Conservation (phyloP, 768 basidiomycete species). For the Suillus fuscotomentosus region DNA sequence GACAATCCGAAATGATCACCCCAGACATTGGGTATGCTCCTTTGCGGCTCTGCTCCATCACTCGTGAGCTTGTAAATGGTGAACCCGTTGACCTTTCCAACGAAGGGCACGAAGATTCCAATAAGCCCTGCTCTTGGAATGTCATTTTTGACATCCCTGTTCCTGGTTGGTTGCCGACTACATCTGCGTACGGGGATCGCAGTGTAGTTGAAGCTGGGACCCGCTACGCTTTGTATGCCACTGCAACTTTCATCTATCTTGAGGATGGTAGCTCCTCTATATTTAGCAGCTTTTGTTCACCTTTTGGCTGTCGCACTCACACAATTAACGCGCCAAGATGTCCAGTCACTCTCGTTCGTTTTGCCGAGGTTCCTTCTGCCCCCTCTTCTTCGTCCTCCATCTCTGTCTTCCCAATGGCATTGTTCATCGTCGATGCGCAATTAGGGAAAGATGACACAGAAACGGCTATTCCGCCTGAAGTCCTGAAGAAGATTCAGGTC, state of each 20-base stretch:
- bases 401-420: conserved; percentile 30
- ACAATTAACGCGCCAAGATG: conserved; percentile 38
- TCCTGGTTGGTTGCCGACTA: conserved; percentile 88
- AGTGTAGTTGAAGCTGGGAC: conserved; percentile 49
- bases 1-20: conserved; percentile 75
- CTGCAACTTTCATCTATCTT: conserved; percentile 53
- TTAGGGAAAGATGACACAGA: conserved; percentile 15
- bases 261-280: conserved; percentile 43
- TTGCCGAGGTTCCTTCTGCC: conserved; percentile 41
- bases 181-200: conserved; percentile 45
- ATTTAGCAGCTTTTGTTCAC: conserved; percentile 54
- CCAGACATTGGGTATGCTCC: conserved; percentile 65
- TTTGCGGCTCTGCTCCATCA: conserved; percentile 64
- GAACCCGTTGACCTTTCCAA: conserved; percentile 60
- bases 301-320: conserved; percentile 48
- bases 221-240: conserved; percentile 65
- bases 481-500: conserved; percentile 64
- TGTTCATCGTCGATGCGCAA: conserved; percentile 45
- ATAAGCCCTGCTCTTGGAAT: conserved; percentile 62
- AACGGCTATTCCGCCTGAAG: conserved; percentile 43
- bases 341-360: conserved; percentile 52
- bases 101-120: conserved; percentile 58
- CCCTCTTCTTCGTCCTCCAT: conserved; percentile 23
- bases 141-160: conserved; percentile 77
- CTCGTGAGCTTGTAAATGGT: conserved; percentile 52